These are phyloP conservation scores for Solanum pinnatisectum DNA, from an alignment of 257 asterid species.

Conservation along the genomic window DNA sequence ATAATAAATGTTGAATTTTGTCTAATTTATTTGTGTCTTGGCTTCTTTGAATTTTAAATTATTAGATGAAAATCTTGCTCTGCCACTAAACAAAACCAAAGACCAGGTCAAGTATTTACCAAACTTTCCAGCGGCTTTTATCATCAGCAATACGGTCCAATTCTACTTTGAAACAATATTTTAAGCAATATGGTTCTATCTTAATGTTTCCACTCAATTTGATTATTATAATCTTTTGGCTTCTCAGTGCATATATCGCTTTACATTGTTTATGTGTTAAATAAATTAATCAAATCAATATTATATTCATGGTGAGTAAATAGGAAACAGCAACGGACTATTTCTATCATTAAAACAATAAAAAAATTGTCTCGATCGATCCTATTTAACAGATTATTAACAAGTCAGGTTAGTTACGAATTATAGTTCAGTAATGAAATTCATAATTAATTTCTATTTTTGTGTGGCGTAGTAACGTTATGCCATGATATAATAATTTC, in stretches of 20 bases:
- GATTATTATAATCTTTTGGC: background rate
- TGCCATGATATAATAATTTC: background rate
- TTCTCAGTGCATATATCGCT: background rate
- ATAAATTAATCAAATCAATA: background rate
- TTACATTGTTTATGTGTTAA: background rate
- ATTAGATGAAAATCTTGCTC: background rate
- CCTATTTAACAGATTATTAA: background rate
- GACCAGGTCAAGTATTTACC: background rate
- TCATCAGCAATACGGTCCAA: background rate
- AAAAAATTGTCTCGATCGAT: background rate
- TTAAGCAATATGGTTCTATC: background rate
- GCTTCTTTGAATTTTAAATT: accelerated
- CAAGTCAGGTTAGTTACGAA: background rate
- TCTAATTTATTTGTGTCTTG: background rate
- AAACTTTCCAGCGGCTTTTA: background rate
- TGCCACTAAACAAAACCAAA: background rate
- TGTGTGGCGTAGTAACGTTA: background rate
- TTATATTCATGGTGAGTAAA: background rate
- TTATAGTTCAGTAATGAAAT: background rate
- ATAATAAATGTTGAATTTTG: no score
- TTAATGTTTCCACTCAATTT: background rate
- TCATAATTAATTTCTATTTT: background rate
- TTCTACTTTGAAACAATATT: background rate
- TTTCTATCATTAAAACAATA: background rate
- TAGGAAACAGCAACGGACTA: background rate